These are phyloP conservation scores for Microcyclosporella mali DNA, from an alignment of 2,329 filamentous ascomycete genomes.

Conservation along the genomic window DNA sequence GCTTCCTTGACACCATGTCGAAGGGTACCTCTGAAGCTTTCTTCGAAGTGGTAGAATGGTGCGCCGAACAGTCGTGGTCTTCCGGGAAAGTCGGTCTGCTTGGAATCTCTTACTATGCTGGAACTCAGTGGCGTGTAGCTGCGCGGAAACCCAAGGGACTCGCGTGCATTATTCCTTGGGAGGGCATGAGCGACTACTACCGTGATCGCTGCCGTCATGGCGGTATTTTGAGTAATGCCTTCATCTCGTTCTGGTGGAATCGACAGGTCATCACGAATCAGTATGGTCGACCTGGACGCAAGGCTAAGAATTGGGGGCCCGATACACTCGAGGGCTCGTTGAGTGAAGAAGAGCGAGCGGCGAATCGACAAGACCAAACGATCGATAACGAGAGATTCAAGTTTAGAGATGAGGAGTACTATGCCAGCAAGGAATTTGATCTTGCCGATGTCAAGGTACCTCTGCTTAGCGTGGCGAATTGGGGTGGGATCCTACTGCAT, in stretches of 20 bases:
- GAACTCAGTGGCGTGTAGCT: conserved; percentile 39
- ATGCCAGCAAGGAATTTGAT: conserved; percentile 59
- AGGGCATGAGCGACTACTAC: conserved; percentile 44
- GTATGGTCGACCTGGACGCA: conserved; percentile 49
- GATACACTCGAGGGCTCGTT: conserved; percentile 55
- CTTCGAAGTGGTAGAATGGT: conserved; percentile 41
- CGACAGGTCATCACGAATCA: conserved; percentile 62
- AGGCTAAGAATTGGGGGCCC: conserved; percentile 47
- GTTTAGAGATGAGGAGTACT: conserved; percentile 60
- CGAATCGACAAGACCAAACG: conserved; percentile 40
- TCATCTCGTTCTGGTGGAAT: conserved; percentile 61
- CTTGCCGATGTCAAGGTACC: conserved; percentile 62
- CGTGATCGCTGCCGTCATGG: conserved; percentile 44
- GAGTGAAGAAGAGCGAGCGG: conserved; percentile 45
- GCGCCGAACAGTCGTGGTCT: conserved; percentile 41
- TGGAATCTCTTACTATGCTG: conserved; percentile 42
- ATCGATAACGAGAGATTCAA: conserved; percentile 44
- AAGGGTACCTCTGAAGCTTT: conserved; percentile 42
- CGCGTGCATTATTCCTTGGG: conserved; percentile 43
- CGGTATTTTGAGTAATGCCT: conserved; percentile 34
- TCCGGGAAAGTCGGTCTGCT: conserved; percentile 41
- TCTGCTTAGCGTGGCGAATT: conserved; percentile 61
- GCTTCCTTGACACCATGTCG: conserved; percentile 41
- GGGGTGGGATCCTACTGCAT: conserved; percentile 65
- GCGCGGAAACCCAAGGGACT: conserved; percentile 38